phyloP scores from a whole-genome alignment of 1,284 basidiomycete genomes.

The Rhodotorula sp. region DNA sequence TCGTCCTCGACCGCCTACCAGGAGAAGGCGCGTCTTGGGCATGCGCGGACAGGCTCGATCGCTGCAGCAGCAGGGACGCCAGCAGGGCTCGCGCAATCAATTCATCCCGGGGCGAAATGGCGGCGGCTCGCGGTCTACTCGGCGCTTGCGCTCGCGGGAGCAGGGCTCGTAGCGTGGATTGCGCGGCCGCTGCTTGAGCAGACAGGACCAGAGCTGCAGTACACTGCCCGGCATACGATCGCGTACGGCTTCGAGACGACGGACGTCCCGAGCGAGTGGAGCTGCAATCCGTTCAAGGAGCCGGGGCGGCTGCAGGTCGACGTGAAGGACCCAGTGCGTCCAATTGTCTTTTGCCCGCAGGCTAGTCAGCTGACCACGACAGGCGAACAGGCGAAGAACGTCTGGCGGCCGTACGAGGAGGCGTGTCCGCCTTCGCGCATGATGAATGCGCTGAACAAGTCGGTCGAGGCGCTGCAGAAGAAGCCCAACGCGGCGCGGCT shows the following conservation, averaged over 20 bases:
- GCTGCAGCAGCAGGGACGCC: neutral
- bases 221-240: constrained; percentile 18
- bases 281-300: constrained; percentile 40
- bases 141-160: neutral
- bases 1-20: constrained; percentile 9
- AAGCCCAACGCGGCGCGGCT: neutral
- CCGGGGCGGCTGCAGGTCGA: constrained; percentile 27
- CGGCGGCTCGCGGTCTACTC: neutral
- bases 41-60: neutral
- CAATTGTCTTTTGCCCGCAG: accelerated
- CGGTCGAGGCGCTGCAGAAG: neutral
- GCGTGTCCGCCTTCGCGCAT: constrained; percentile 26
- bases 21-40: constrained; percentile 8
- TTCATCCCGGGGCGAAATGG: neutral
- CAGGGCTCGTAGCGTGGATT: neutral
- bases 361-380: neutral
- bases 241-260: constrained; percentile 34
- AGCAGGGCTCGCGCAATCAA: neutral
- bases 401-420: constrained; percentile 39
- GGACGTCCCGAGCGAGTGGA: constrained; percentile 30
- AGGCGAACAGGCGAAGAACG: constrained; percentile 17
- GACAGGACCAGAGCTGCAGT: constrained; percentile 6
- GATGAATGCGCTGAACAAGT: constrained; percentile 21
- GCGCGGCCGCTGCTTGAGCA: neutral
- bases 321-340: constrained; percentile 17